Percentiles rank a stretch among this genome's conserved stretches.
phyloP scores from a whole-genome alignment of 768 basidiomycete species.

The Pisolithus microcarpus region DNA sequence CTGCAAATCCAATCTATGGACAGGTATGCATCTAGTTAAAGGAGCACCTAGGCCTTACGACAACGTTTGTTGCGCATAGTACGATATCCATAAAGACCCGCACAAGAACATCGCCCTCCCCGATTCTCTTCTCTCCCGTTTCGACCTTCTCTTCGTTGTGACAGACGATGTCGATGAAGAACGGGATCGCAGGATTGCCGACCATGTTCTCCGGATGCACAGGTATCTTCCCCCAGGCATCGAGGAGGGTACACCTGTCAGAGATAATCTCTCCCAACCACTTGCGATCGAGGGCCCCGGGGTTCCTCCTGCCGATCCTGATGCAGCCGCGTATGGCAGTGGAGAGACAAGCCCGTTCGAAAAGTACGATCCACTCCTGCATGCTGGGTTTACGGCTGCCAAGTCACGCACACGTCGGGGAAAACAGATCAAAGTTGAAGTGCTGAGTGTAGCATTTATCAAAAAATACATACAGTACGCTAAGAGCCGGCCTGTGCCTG shows the following conservation, averaged over 20 bases:
- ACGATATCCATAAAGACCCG: constrained; percentile 99
- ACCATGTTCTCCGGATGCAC: constrained; percentile 96
- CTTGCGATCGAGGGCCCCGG: constrained; percentile 79
- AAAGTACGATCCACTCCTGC: constrained; percentile 93
- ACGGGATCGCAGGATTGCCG: constrained; percentile 89
- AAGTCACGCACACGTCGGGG: constrained; percentile 48
- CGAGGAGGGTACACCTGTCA: constrained; percentile 89
- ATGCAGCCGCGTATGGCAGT: constrained; percentile 13
- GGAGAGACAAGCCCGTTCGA: constrained; percentile 70
- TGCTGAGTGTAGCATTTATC: constrained; percentile 88
- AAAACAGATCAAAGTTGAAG: constrained; percentile 64
- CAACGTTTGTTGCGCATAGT: constrained; percentile 41
- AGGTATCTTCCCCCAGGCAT: constrained; percentile 93
- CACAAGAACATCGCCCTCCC: constrained; percentile 98
- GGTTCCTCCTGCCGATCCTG: constrained; percentile 31
- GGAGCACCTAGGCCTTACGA: constrained; percentile 2
- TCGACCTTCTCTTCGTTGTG: constrained; percentile 95
- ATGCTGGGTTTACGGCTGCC: constrained; percentile 62
- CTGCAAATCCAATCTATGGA: constrained; percentile 97
- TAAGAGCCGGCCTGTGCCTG: constrained; percentile 80
- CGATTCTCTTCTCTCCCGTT: constrained; percentile 96
- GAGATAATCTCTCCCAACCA: constrained; percentile 83
- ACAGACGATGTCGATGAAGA: constrained; percentile 97
- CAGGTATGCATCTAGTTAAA: constrained; percentile 49
- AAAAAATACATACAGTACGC: constrained; percentile 99